These are phyloP conservation scores for Pelargonium cotyledonis DNA, from an alignment of 441 rosid species.

Conservation along the genomic window DNA sequence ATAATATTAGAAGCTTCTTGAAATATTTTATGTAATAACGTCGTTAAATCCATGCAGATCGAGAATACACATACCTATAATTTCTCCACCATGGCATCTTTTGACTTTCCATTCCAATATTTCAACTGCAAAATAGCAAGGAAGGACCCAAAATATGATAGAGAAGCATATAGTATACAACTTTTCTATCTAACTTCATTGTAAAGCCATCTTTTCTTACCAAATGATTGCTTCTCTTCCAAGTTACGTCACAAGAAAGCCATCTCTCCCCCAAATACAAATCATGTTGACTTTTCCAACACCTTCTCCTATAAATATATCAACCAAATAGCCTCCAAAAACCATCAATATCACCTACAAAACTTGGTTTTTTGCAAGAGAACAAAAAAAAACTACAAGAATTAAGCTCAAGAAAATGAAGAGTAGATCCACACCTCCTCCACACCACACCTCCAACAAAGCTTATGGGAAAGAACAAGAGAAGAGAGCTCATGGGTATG, in stretches of 20 bases:
- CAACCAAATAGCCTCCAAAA: background rate
- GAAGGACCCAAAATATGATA: too few species aligned
- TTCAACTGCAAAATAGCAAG: too few species aligned
- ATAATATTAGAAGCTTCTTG: too few species aligned
- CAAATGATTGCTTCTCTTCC: conserved; percentile 9
- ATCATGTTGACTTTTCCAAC: too few species aligned
- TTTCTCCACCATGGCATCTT: too few species aligned
- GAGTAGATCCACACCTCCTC: conserved; percentile 16
- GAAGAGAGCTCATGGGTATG: background rate
- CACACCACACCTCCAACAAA: conserved; percentile 6
- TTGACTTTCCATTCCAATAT: too few species aligned
- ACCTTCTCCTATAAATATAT: background rate
- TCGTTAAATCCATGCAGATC: too few species aligned
- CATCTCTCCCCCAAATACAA: background rate
- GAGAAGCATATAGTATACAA: too few species aligned
- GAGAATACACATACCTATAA: too few species aligned
- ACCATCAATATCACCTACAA: background rate
- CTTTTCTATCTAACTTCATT: conserved; percentile 7
- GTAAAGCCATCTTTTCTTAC: background rate
- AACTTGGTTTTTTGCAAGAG: background rate
- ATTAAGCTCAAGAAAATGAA: conserved; percentile 18
- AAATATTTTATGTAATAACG: too few species aligned
- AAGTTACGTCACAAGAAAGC: background rate
- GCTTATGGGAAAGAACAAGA: background rate
- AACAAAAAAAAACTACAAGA: background rate